Conservation (phyloP, 2,329 filamentous ascomycete genomes). For the Alternaria brassicae region DNA sequence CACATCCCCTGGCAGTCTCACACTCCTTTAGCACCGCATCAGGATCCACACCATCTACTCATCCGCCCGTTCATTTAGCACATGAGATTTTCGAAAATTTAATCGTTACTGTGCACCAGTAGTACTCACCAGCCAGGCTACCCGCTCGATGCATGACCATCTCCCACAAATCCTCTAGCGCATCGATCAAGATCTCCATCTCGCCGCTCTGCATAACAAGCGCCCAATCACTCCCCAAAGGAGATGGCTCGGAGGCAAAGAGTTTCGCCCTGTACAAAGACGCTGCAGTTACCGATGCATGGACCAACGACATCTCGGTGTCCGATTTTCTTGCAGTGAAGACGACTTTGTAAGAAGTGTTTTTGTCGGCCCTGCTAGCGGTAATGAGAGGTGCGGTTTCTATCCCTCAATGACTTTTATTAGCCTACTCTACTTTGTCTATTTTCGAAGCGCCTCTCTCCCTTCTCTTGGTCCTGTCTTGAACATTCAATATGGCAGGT, state of each 20-base stretch:
- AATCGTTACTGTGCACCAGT: background rate
- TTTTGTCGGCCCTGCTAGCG: background rate
- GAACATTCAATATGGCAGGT: background rate
- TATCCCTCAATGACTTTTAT: background rate
- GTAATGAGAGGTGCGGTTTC: background rate
- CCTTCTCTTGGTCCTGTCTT: background rate
- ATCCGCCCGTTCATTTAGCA: too few species aligned
- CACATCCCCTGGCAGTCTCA: fast-evolving
- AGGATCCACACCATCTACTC: background rate
- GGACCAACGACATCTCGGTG: background rate
- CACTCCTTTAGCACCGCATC: background rate
- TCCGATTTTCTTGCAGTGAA: background rate
- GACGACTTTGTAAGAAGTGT: background rate
- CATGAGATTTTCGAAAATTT: background rate
- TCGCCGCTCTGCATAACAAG: slow-evolving; percentile 2
- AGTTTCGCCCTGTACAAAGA: background rate
- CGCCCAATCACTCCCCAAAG: background rate
- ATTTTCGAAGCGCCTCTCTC: too few species aligned
- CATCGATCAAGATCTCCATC: slow-evolving; percentile 9
- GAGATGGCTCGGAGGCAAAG: background rate
- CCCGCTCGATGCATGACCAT: background rate
- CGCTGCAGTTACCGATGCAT: background rate
- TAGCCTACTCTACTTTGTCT: too few species aligned
- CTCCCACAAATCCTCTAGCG: slow-evolving; percentile 12
- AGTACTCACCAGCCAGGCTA: background rate